Percentiles rank a stretch among this genome's conserved stretches.
These are phyloP conservation scores for Fusarium sp. DNA, from an alignment of 2,329 filamentous ascomycete genomes.

Conservation along the genomic window DNA sequence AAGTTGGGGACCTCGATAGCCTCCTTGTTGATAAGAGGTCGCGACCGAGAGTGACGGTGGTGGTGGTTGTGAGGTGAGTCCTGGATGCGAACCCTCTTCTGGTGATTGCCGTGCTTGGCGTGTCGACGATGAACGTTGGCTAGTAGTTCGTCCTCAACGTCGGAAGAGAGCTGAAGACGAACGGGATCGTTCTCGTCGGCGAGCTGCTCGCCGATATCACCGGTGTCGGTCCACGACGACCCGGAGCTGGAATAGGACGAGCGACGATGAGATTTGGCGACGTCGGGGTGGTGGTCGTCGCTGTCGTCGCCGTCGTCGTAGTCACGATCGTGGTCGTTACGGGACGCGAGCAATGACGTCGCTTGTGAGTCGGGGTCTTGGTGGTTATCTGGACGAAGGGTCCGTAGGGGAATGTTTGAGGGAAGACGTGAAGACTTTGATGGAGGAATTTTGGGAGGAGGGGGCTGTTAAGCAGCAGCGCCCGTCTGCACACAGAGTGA, in stretches of 20 bases:
- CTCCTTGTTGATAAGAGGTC: constrained; percentile 73
- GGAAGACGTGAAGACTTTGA: constrained; percentile 76
- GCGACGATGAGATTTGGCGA: constrained; percentile 32
- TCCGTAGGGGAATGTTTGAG: constrained; percentile 90
- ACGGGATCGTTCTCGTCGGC: constrained; percentile 86
- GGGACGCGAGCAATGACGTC: constrained; percentile 54
- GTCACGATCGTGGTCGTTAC: constrained; percentile 60
- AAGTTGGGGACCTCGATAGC: constrained; percentile 86
- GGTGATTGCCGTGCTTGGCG: constrained; percentile 56
- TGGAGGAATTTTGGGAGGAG: constrained; percentile 87
- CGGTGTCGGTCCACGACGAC: constrained; percentile 92
- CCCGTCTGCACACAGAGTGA: constrained; percentile 67
- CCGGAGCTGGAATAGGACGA: constrained; percentile 70
- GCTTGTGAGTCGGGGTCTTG: constrained; percentile 60
- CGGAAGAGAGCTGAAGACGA: constrained; percentile 76
- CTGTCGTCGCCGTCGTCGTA: constrained; percentile 61
- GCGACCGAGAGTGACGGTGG: constrained; percentile 55
- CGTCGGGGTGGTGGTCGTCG: constrained; percentile 48
- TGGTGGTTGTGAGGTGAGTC: constrained; percentile 57
- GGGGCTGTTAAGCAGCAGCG: constrained; percentile 85
- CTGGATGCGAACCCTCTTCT: constrained; percentile 80
- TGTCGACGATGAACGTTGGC: constrained; percentile 64
- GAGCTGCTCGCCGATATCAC: constrained; percentile 93
- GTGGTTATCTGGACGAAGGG: constrained; percentile 63
- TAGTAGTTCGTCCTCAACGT: constrained; percentile 74